Evolutionary conservation across 257 asterid genomes (phyloP).

Genomic region (Nicotiana knightiana): DNA sequence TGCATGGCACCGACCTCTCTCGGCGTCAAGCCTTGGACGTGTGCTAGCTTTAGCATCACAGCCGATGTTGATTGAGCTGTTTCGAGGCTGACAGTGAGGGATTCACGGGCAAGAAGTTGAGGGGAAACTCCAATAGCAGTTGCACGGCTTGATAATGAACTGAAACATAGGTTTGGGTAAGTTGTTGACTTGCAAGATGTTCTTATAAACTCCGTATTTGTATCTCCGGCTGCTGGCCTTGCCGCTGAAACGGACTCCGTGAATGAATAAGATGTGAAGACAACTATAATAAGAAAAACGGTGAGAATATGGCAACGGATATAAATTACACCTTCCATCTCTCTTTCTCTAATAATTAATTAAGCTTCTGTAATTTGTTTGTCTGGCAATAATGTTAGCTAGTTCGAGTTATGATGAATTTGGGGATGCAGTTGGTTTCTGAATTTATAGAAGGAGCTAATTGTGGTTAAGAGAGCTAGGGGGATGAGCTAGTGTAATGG

Average conservation of each 20-base stretch:
- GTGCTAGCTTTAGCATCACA: constrained; percentile 34
- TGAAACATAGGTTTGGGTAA: constrained; percentile 62
- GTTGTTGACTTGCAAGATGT: constrained; percentile 55
- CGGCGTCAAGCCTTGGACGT: constrained; percentile 30
- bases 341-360: neutral
- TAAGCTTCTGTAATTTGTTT: neutral
- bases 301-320: constrained; percentile 7
- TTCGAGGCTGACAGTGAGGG: constrained; percentile 44
- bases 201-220: constrained; percentile 44
- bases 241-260: constrained; percentile 15
- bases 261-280: constrained; percentile 9
- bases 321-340: constrained; percentile 25
- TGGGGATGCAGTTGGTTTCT: neutral
- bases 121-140: constrained; percentile 38
- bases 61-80: constrained; percentile 38
- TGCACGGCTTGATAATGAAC: constrained; percentile 50
- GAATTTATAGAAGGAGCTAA: neutral
- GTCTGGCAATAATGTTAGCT: neutral
- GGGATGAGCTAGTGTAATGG: no score
- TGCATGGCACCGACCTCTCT: constrained; percentile 55
- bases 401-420: constrained; percentile 8
- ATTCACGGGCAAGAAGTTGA: constrained; percentile 44
- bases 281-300: constrained; percentile 15
- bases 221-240: constrained; percentile 12
- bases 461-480: no score